Evolutionary conservation across 257 asterid species (phyloP).

Genomic region (Gentiana macrophylla): DNA sequence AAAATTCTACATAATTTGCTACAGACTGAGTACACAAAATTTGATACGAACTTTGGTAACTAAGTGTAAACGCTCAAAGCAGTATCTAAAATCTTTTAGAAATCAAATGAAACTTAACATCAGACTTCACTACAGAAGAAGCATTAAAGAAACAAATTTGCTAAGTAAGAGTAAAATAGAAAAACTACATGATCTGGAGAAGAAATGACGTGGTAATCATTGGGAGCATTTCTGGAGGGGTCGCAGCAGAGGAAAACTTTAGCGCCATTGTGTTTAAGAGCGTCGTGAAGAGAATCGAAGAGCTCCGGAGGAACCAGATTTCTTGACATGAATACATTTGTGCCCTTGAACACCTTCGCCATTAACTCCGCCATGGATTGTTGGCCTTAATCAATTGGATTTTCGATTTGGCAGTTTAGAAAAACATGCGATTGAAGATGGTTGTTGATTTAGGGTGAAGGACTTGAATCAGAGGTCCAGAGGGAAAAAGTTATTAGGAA

Average conservation of each 20-base stretch:
- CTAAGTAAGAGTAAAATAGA: slow-evolving; percentile 2
- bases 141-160: background rate
- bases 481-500: no score
- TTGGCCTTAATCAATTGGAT: no score
- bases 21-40: no score
- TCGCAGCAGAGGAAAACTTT: slow-evolving; percentile 76
- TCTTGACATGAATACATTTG: slow-evolving; percentile 68
- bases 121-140: no score
- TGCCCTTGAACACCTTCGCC: slow-evolving; percentile 64
- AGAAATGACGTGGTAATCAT: slow-evolving; percentile 84
- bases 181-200: slow-evolving; percentile 56
- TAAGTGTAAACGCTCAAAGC: no score
- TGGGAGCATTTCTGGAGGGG: slow-evolving; percentile 63
- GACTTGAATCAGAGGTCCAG: no score
- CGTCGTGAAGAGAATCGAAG: slow-evolving; percentile 88
- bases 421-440: no score
- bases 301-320: slow-evolving; percentile 86
- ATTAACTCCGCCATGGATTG: slow-evolving; percentile 21
- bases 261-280: slow-evolving; percentile 88
- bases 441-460: no score
- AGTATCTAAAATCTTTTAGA: background rate
- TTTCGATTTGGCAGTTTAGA: no score
- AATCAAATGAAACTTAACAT: background rate
- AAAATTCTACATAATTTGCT: no score
- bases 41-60: no score